A percentile compares a stretch with the other conserved stretches of the same genome.
These are phyloP conservation scores for Camelina neglecta DNA, from an alignment of 345 rosid genomes.

Conservation along the genomic window DNA sequence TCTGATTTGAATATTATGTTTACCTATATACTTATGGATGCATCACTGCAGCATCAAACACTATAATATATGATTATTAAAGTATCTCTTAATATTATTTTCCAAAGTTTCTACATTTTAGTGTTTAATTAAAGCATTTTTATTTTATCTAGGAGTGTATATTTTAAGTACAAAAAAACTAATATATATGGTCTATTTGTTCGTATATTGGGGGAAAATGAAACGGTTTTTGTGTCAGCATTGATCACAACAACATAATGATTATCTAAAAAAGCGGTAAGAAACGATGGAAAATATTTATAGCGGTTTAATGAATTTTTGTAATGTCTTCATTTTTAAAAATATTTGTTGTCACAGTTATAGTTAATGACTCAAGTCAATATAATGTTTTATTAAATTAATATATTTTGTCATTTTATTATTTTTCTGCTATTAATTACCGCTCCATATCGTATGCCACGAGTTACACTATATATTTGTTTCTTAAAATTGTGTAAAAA, in stretches of 20 bases:
- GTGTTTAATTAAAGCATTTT: background rate
- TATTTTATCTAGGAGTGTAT: background rate
- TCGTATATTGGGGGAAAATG: rapidly evolving
- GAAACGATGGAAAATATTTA: background rate
- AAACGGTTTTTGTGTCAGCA: background rate
- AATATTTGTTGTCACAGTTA: background rate
- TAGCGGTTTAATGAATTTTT: background rate
- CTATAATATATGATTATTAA: background rate
- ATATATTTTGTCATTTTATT: too few relatives aligned
- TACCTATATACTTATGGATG: too few relatives aligned
- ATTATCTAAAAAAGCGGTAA: background rate
- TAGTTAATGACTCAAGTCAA: background rate
- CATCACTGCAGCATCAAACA: too few relatives aligned
- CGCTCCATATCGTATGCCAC: too few relatives aligned
- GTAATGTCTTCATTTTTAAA: background rate
- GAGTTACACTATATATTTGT: too few relatives aligned
- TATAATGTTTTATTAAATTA: background rate
- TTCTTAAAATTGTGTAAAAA: too few relatives aligned
- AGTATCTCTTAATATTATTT: background rate
- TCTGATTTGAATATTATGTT: too few relatives aligned
- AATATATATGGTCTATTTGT: background rate
- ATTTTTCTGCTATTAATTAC: too few relatives aligned
- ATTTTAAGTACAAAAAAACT: background rate
- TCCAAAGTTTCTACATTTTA: background rate
- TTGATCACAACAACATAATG: background rate